Conservation (phyloP, 1,284 basidiomycete species). For the Inonotus hispidus region DNA sequence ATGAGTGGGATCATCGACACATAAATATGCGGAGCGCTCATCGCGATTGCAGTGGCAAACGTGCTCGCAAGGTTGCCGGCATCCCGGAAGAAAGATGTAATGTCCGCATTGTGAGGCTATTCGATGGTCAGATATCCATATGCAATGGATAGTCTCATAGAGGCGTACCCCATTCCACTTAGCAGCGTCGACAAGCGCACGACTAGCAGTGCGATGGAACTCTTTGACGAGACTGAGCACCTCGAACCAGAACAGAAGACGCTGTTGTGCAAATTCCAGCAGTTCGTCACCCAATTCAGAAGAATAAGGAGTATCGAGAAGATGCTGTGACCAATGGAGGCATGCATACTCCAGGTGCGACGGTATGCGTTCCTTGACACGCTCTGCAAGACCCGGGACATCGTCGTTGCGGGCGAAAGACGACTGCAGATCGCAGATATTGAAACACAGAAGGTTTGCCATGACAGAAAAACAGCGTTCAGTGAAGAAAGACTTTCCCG, state of each 20-base stretch:
- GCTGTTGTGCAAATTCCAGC: not conserved
- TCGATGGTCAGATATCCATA: not conserved
- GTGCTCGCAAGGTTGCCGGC: not conserved
- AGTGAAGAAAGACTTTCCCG: not conserved
- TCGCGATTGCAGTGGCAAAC: not conserved
- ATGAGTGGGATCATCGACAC: constrained; percentile 7
- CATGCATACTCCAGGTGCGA: not conserved
- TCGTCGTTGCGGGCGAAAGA: constrained; percentile 2
- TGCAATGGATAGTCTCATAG: not conserved
- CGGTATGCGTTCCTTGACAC: not conserved
- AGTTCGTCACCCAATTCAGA: not conserved
- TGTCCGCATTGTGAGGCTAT: not conserved
- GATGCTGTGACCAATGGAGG: constrained; percentile 2
- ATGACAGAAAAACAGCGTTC: not conserved
- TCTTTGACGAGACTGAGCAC: not conserved
- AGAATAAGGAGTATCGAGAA: constrained; percentile 1
- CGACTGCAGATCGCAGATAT: constrained; percentile 10
- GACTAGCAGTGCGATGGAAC: not conserved
- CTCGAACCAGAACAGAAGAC: constrained; percentile 1
- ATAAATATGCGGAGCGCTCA: constrained; percentile 12
- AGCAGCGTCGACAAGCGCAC: not conserved
- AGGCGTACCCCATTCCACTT: not conserved
- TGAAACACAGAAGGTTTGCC: constrained; percentile 20
- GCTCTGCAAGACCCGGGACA: not conserved
- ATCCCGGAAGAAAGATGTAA: not conserved